phyloP scores from a whole-genome alignment of 2,329 filamentous ascomycete genomes.

The Phialophora verrucosa region DNA sequence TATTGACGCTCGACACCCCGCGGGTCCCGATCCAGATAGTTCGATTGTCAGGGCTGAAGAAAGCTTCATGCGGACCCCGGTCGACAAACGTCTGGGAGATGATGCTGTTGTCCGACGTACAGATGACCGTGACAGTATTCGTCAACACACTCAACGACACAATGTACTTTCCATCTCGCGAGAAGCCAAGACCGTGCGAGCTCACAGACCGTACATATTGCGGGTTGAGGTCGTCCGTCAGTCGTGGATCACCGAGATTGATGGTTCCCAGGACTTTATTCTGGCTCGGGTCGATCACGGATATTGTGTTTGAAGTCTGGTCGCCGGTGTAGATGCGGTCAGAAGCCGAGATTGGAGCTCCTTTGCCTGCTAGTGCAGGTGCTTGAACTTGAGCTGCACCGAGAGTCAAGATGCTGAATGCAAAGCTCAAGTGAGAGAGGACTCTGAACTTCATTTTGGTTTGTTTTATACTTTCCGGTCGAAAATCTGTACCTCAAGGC shows the following conservation, averaged over 20 bases:
- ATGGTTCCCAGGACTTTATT: conserved; percentile 12
- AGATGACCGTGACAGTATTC: conserved; percentile 10
- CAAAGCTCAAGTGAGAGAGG: no score
- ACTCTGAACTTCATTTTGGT: no score
- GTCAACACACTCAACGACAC: conserved; percentile 6
- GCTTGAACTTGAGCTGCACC: conserved; percentile 6
- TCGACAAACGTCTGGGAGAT: conserved; percentile 7
- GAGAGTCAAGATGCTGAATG: no score
- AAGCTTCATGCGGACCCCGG: conserved; percentile 8
- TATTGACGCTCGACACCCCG: not conserved
- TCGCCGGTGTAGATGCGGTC: conserved; percentile 13
- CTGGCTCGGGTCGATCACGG: not conserved
- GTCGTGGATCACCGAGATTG: not conserved
- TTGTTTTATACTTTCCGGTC: no score
- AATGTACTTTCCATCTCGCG: conserved; percentile 11
- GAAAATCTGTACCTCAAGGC: no score
- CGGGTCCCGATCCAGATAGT: conserved; percentile 11
- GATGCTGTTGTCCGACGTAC: conserved; percentile 11
- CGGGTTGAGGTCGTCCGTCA: conserved; percentile 5
- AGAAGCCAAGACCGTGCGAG: conserved; percentile 9
- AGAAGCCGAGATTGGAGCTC: conserved; percentile 3
- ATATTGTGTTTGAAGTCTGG: conserved; percentile 10
- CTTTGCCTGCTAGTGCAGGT: conserved; percentile 3
- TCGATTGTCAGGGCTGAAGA: conserved; percentile 8
- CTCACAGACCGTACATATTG: conserved; percentile 8